phyloP scores from a whole-genome alignment of 1,139 yeast species.

The Pichia terricola region DNA sequence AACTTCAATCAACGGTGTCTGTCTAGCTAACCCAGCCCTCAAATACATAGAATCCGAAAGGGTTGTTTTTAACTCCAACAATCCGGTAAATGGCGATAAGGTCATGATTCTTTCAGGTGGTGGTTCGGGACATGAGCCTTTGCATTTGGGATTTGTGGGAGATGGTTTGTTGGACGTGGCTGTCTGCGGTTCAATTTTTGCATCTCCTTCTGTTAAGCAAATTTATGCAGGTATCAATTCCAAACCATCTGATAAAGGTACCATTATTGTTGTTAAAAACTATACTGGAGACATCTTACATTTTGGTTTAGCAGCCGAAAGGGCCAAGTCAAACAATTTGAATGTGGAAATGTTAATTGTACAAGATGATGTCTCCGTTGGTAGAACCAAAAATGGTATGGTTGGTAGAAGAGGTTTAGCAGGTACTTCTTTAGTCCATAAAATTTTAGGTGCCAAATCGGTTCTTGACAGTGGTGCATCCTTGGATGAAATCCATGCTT shows the following conservation, averaged over 20 bases:
- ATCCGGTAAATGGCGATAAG: slow-evolving; percentile 32
- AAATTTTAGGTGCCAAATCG: slow-evolving; percentile 71
- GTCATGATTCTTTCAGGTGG: slow-evolving; percentile 82
- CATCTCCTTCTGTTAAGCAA: slow-evolving; percentile 87
- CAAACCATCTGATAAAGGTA: slow-evolving; percentile 46
- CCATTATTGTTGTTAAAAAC: slow-evolving; percentile 72
- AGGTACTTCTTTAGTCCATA: slow-evolving; percentile 82
- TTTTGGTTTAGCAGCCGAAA: slow-evolving; percentile 83
- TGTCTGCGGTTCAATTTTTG: slow-evolving; percentile 81
- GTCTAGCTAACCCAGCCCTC: slow-evolving; percentile 57
- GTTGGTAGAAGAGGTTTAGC: slow-evolving; percentile 93
- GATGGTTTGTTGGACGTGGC: slow-evolving; percentile 76
- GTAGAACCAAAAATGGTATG: slow-evolving; percentile 73
- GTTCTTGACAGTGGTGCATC: slow-evolving; percentile 34
- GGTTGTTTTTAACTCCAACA: slow-evolving; percentile 44
- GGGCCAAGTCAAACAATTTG: slow-evolving; percentile 70
- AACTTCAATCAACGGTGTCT: slow-evolving; percentile 58
- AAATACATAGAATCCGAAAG: slow-evolving; percentile 57
- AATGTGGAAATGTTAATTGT: slow-evolving; percentile 66
- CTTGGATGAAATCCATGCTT: slow-evolving; percentile 41
- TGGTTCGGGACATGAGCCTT: slow-evolving; percentile 93
- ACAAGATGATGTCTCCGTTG: slow-evolving; percentile 91
- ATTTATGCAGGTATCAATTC: slow-evolving; percentile 65
- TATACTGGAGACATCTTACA: slow-evolving; percentile 92
- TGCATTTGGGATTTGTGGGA: slow-evolving; percentile 88